These are phyloP conservation scores for Tuber indicum DNA, from an alignment of 495 filamentous ascomycete species.

Conservation along the genomic window DNA sequence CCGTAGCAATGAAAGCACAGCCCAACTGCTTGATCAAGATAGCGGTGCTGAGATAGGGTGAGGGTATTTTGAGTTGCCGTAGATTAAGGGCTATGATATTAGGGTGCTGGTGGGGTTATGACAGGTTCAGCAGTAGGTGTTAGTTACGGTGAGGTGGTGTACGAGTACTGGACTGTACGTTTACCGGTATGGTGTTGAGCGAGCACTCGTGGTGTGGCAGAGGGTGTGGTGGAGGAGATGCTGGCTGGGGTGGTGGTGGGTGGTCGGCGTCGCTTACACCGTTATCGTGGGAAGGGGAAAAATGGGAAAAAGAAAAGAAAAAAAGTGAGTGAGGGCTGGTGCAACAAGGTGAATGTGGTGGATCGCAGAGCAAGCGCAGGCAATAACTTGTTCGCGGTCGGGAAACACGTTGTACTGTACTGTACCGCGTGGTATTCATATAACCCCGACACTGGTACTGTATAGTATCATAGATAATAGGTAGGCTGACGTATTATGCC, in stretches of 20 bases:
- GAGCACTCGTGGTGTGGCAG: slow-evolving; percentile 2
- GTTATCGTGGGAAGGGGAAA: neutral
- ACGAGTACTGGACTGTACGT: no score
- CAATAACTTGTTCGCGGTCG: neutral
- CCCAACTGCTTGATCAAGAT: neutral
- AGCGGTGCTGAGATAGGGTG: neutral
- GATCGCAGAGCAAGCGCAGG: neutral
- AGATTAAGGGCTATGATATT: neutral
- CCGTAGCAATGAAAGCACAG: slow-evolving; percentile 5
- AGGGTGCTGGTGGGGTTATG: neutral
- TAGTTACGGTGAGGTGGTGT: neutral
- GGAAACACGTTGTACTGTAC: neutral
- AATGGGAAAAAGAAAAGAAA: neutral
- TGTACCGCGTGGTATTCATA: neutral
- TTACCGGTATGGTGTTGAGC: neutral
- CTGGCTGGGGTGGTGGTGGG: neutral
- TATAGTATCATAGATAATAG: no score
- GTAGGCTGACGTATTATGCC: neutral
- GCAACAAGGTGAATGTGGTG: neutral
- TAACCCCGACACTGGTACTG: neutral
- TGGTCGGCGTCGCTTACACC: neutral
- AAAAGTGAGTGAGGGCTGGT: neutral
- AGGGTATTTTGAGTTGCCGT: neutral
- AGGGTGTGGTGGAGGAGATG: slow-evolving; percentile 5
- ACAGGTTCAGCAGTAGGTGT: neutral